Evolutionary conservation across 805 yeast species (phyloP), one percentile per base, ranked within the genome.

Genomic region (Candida berthetii): DNA sequence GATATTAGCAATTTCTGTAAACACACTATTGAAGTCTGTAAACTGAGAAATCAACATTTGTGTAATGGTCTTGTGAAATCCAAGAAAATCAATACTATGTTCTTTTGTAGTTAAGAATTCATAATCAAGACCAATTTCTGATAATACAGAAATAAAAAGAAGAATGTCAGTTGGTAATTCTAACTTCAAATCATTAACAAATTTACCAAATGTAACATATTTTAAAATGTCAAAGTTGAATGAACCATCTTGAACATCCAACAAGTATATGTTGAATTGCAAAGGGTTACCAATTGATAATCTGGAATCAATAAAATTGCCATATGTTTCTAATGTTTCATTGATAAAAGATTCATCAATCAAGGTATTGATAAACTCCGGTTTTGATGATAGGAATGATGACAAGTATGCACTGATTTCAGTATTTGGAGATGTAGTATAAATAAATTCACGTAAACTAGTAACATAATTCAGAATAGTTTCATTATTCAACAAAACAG

Each of bases 251-350:
- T 39, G n/a, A 1, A 40, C 36, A 3, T 37, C 10, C 7, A 61
- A 37, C 1, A 64, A 20, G 38, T 65, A 67, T 2, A 71, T 58
- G 41, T 65, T 71, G 11, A 65, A 60, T 20, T 62, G 71, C 37
- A 78, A 51, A 1, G 77, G 68, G 48, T 75, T 76, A 0, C 77
- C 71, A 20, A 76, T 51, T 0, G 80, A 53, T 17, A 77, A 44
- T 33, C 65, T 56, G 10, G 63, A 54, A 43, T 68, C 70, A 28
- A 66, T 47, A 3, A 31, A 22, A 1, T 57, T 53, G 13, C 68
- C 60, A 54, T 64, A 59, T 5, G 56, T 49, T 0, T 35, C 40
- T 19, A 61, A 42, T 35, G 54, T 28, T 7, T 60, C 53, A 1
- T 29, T 36, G 4, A 42, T 37, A 2, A 55, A 39, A 8, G 54